Evolutionary conservation across 805 yeast genomes (phyloP).

Genomic region (Candida andamanensis): DNA sequence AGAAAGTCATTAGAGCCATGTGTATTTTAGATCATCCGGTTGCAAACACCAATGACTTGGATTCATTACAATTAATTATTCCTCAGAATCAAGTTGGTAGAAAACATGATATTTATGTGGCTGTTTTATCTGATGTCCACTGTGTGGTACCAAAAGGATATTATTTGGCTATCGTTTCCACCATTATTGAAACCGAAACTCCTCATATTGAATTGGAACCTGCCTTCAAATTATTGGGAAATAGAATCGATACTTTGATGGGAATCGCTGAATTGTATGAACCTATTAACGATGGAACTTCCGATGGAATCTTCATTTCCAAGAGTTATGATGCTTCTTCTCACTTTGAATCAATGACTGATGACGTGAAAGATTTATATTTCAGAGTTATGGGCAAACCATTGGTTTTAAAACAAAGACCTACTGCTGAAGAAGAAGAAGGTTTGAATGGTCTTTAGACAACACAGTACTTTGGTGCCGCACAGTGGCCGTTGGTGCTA

Average conservation of each 20-base stretch:
- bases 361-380: constrained; percentile 92
- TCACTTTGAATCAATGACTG: constrained; percentile 94
- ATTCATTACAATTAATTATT: constrained; percentile 88
- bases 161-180: constrained; percentile 88
- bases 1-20: constrained; percentile 75
- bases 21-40: constrained; percentile 88
- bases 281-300: constrained; percentile 78
- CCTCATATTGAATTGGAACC: constrained; percentile 92
- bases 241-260: constrained; percentile 79
- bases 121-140: constrained; percentile 83
- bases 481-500: too few relatives aligned
- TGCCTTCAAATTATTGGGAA: constrained; percentile 86
- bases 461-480: too few relatives aligned
- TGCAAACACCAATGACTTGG: constrained; percentile 74
- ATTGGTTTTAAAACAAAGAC: constrained; percentile 75
- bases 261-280: constrained; percentile 89
- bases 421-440: constrained; percentile 59
- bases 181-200: constrained; percentile 86
- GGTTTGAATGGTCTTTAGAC: constrained; percentile 25
- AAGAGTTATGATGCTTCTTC: constrained; percentile 91
- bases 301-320: constrained; percentile 75
- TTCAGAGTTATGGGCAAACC: constrained; percentile 91
- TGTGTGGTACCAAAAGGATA: constrained; percentile 86
- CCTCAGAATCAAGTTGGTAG: constrained; percentile 95
- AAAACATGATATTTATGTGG: constrained; percentile 90